Evolutionary conservation across 140 eudicot genomes (phyloP).

Genomic region (Stevia rebaudiana): DNA sequence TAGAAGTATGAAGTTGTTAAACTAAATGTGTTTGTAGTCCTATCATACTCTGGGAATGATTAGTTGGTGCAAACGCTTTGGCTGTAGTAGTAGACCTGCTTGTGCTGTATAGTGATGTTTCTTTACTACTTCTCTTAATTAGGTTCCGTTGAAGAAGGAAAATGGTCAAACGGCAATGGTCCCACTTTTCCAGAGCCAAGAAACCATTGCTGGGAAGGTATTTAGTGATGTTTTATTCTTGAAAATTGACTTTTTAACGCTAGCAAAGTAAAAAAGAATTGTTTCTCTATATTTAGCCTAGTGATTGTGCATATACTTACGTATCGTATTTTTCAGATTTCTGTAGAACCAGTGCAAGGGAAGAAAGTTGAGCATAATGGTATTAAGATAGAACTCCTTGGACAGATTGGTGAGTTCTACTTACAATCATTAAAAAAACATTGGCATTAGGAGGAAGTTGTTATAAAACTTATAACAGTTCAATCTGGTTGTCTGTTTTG

Average conservation of each 20-base stretch:
- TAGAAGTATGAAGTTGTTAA: slow-evolving; percentile 9
- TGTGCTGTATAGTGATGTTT: slow-evolving; percentile 23
- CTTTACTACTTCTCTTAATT: neutral
- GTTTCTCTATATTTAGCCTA: neutral
- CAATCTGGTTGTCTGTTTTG: neutral
- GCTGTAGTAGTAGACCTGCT: slow-evolving; percentile 6
- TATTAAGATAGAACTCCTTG: slow-evolving; percentile 90
- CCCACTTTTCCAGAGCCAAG: slow-evolving; percentile 94
- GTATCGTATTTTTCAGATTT: slow-evolving; percentile 50
- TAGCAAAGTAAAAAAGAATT: neutral
- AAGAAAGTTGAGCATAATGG: slow-evolving; percentile 98
- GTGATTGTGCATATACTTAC: slow-evolving; percentile 4
- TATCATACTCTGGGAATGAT: neutral
- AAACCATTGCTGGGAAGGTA: slow-evolving; percentile 90
- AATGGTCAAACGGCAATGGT: slow-evolving; percentile 86
- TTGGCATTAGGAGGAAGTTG: neutral
- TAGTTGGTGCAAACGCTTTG: neutral
- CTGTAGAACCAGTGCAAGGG: slow-evolving; percentile 88
- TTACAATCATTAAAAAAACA: neutral
- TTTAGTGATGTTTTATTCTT: neutral
- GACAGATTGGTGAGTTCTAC: slow-evolving; percentile 76
- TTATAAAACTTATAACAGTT: neutral
- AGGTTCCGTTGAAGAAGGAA: slow-evolving; percentile 94
- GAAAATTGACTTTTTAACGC: slow-evolving; percentile 11
- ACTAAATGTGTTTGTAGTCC: neutral